Evolutionary conservation across 2,329 filamentous ascomycete genomes (phyloP).

Genomic region (Camptophora hylomeconis): DNA sequence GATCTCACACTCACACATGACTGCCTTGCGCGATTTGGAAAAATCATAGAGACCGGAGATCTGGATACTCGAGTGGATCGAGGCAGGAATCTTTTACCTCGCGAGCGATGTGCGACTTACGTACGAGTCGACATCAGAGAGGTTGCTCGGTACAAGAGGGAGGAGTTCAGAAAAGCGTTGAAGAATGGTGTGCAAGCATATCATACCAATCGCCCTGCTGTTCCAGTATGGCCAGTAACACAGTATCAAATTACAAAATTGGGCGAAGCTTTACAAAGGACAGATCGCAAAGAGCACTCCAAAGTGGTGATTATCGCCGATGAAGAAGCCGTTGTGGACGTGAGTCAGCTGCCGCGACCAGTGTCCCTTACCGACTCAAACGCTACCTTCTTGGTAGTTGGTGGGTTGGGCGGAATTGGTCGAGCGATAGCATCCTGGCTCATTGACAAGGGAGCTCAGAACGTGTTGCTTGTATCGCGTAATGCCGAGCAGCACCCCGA

Average conservation of each 20-base stretch:
- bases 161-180: too few species aligned
- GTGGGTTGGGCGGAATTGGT: slow-evolving; percentile 46
- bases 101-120: slow-evolving; percentile 1
- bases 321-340: not conserved
- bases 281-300: slow-evolving; percentile 1
- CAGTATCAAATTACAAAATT: too few species aligned
- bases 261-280: too few species aligned
- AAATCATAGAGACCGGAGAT: slow-evolving; percentile 23
- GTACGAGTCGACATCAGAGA: not conserved
- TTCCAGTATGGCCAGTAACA: too few species aligned
- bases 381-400: slow-evolving; percentile 42
- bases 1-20: slow-evolving; percentile 14
- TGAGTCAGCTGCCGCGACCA: not conserved
- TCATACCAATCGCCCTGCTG: too few species aligned
- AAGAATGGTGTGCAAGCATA: too few species aligned
- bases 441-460: slow-evolving; percentile 35
- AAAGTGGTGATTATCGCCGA: slow-evolving; percentile 6
- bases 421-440: slow-evolving; percentile 40
- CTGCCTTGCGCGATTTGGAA: slow-evolving; percentile 18
- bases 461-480: slow-evolving; percentile 31
- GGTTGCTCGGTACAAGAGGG: too few species aligned
- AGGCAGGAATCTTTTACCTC: slow-evolving; percentile 1
- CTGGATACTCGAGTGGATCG: slow-evolving; percentile 5
- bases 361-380: slow-evolving; percentile 11
- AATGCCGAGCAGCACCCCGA: slow-evolving; percentile 12